Evolutionary conservation across 2,329 filamentous ascomycete species (phyloP).

Genomic region (Fusarium camptoceras): DNA sequence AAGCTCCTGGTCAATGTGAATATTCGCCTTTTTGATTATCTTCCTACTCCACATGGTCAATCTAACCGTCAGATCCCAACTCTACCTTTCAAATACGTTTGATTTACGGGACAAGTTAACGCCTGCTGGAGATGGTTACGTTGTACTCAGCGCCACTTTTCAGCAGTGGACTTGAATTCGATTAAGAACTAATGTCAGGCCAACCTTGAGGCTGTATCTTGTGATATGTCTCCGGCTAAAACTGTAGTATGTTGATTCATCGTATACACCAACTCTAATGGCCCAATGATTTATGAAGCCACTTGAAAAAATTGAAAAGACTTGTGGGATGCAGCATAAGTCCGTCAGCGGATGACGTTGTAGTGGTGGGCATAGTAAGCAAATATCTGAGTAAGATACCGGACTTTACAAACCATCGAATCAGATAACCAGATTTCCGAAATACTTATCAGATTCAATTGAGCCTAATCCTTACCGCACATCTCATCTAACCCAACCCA

Average conservation of each 20-base stretch:
- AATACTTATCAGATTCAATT: background rate
- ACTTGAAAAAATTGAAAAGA: no score
- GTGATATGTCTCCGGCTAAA: background rate
- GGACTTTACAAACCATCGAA: background rate
- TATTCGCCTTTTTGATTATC: slow-evolving; percentile 53
- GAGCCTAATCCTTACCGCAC: background rate
- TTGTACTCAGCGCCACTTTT: background rate
- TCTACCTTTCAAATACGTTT: slow-evolving; percentile 5
- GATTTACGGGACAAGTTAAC: background rate
- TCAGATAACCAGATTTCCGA: background rate
- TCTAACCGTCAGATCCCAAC: slow-evolving; percentile 44
- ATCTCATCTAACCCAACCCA: background rate
- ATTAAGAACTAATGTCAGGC: background rate
- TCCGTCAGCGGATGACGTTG: background rate
- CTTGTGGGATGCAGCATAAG: background rate
- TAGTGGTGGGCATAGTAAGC: background rate
- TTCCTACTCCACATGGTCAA: slow-evolving; percentile 50
- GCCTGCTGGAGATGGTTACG: no score
- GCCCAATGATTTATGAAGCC: no score
- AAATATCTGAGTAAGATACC: background rate
- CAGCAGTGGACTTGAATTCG: background rate
- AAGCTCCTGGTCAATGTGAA: slow-evolving; percentile 53
- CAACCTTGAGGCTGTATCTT: background rate
- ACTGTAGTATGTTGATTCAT: background rate
- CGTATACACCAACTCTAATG: background rate